Percentiles rank a stretch among this genome's conserved stretches.
These are phyloP conservation scores for Phellinidium pouzarii DNA, from an alignment of 1,284 basidiomycete species.

Conservation along the genomic window DNA sequence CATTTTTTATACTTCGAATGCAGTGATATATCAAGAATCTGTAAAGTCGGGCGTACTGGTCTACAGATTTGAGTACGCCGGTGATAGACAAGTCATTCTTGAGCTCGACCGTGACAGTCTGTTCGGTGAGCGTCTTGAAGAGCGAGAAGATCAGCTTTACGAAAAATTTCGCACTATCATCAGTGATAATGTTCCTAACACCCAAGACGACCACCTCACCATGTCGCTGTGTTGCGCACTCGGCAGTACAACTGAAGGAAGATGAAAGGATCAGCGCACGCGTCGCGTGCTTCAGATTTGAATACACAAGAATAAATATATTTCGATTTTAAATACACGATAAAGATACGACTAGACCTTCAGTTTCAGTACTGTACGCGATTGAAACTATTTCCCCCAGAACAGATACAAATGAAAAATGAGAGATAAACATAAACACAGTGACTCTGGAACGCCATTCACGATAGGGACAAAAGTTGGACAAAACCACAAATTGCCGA, in stretches of 20 bases:
- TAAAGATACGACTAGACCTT: not conserved
- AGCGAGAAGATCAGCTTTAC: constrained; percentile 94
- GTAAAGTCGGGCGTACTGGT: constrained; percentile 68
- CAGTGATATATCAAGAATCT: constrained; percentile 3
- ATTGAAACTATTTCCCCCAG: too few relatives aligned
- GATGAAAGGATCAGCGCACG: not conserved
- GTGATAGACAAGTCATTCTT: constrained; percentile 99
- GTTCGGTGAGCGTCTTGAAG: constrained; percentile 98
- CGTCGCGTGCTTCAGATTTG: not conserved
- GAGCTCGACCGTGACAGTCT: constrained; percentile 94
- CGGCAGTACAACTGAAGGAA: not conserved
- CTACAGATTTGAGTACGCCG: constrained; percentile 94
- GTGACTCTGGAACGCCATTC: too few relatives aligned
- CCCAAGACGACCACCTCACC: too few relatives aligned
- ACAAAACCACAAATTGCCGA: too few relatives aligned
- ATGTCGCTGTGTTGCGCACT: not conserved
- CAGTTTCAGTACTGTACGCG: too few relatives aligned
- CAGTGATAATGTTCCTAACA: too few relatives aligned
- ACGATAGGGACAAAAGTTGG: too few relatives aligned
- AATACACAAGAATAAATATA: not conserved
- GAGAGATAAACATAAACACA: too few relatives aligned
- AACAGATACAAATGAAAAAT: too few relatives aligned
- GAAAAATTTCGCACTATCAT: not conserved
- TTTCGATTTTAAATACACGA: not conserved
- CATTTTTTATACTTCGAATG: too few relatives aligned